phyloP scores from a whole-genome alignment of 2,329 filamentous ascomycete species.

The Uncinocarpus reesii region DNA sequence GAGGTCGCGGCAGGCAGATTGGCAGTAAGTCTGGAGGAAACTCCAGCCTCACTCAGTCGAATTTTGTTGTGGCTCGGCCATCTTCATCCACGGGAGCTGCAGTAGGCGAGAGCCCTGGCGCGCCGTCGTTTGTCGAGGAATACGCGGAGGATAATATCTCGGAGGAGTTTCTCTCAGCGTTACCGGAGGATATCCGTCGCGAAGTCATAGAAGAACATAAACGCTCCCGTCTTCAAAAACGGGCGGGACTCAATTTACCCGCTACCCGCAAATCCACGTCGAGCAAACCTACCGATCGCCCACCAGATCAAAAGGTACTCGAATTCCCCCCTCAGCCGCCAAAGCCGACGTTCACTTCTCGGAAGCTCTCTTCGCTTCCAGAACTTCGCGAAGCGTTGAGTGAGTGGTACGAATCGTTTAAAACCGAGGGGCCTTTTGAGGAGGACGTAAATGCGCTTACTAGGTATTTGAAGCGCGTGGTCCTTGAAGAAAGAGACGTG shows the following conservation, averaged over 20 bases:
- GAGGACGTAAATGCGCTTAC: slow-evolving; percentile 68
- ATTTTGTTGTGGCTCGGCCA: slow-evolving; percentile 46
- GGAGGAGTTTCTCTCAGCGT: slow-evolving; percentile 64
- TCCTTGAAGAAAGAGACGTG: slow-evolving; percentile 66
- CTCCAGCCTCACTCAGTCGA: slow-evolving; percentile 61
- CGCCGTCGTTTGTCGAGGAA: slow-evolving; percentile 19
- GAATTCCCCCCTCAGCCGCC: slow-evolving; percentile 42
- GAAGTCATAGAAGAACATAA: slow-evolving; percentile 71
- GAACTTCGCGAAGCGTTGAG: slow-evolving; percentile 66
- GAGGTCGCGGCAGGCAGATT: slow-evolving; percentile 41
- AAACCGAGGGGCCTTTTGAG: slow-evolving; percentile 61
- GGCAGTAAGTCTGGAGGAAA: slow-evolving; percentile 47
- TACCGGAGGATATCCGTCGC: slow-evolving; percentile 67
- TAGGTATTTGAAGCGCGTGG: slow-evolving; percentile 61
- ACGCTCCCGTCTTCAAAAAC: slow-evolving; percentile 49
- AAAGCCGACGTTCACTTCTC: slow-evolving; percentile 53
- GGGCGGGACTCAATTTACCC: slow-evolving; percentile 40
- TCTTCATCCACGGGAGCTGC: slow-evolving; percentile 7
- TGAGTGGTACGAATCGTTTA: slow-evolving; percentile 66
- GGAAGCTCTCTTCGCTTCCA: slow-evolving; percentile 43
- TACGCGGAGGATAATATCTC: slow-evolving; percentile 43
- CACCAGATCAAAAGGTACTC: slow-evolving; percentile 31
- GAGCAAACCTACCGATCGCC: slow-evolving; percentile 1
- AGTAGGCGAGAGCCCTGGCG: slow-evolving; percentile 17
- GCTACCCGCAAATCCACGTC: background rate